Conservation (phyloP, 2,329 filamentous ascomycete species). For the Nothopassalora personata region DNA sequence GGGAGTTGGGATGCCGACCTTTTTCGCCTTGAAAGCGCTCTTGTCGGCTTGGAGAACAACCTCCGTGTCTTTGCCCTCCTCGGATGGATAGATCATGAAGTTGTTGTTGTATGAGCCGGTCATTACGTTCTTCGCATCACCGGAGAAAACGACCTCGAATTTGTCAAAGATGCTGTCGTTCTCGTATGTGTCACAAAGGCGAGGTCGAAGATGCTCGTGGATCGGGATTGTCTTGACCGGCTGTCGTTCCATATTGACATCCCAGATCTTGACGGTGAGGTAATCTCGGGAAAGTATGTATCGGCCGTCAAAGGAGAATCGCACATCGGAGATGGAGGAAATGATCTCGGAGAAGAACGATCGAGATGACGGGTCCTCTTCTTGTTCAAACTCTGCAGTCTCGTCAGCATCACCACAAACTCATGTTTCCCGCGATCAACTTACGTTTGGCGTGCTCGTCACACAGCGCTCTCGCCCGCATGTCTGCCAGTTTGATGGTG, state of each 20-base stretch:
- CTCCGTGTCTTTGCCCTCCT: conserved; percentile 92
- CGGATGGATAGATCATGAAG: conserved; percentile 99
- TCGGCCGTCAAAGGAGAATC: conserved; percentile 91
- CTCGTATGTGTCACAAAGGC: conserved; percentile 96
- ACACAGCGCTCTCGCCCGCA: conserved; percentile 93
- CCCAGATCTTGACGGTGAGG: conserved; percentile 98
- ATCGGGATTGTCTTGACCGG: conserved; percentile 98
- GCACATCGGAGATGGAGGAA: conserved; percentile 96
- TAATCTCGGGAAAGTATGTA: conserved; percentile 98
- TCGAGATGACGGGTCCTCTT: conserved; percentile 92
- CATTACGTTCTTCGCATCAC: conserved; percentile 98
- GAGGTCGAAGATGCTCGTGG: conserved; percentile 89
- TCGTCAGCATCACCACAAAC: conserved; percentile 18
- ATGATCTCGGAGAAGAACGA: conserved; percentile 99
- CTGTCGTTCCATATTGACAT: conserved; percentile 97
- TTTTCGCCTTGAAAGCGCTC: conserved; percentile 99
- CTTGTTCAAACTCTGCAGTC: conserved; percentile 85
- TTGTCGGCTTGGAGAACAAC: conserved; percentile 97
- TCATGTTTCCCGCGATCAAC: conserved; percentile 32
- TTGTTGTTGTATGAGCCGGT: conserved; percentile 99
- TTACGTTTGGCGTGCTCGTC: conserved; percentile 92
- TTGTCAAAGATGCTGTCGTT: conserved; percentile 99
- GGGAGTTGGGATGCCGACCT: conserved; percentile 93
- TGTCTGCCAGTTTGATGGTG: conserved; percentile 97
- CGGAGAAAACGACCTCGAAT: conserved; percentile 98